Conservation (phyloP, 371 early-diverging fungal genomes). For the Apophysomyces variabilis region DNA sequence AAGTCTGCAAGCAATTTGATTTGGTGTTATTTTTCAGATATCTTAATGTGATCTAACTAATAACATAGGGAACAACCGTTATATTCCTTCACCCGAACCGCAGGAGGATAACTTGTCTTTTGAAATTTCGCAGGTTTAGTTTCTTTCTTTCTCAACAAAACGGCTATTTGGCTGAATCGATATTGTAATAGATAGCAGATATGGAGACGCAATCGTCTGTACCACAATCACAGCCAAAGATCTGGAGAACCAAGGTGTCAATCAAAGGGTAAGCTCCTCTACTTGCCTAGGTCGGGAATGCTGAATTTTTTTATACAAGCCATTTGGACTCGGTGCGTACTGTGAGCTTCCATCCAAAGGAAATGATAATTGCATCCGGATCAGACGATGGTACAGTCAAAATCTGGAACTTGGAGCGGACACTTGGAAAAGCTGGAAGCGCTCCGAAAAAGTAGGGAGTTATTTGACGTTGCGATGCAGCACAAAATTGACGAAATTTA, state of each 20-base stretch:
- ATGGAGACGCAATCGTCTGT: conserved; percentile 24
- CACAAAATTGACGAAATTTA: background rate
- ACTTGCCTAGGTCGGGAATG: background rate
- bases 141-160: conserved; percentile 1
- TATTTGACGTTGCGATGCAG: background rate
- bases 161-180: background rate
- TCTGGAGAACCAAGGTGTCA: conserved; percentile 66
- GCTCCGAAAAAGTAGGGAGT: conserved; percentile 39
- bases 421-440: conserved; percentile 41
- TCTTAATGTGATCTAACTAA: background rate
- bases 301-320: conserved; percentile 36
- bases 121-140: conserved; percentile 45
- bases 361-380: conserved; percentile 69
- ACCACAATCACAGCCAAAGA: conserved; percentile 37
- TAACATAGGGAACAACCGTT: conserved; percentile 16
- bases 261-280: conserved; percentile 56
- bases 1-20: conserved; percentile 5
- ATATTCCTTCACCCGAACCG: conserved; percentile 26
- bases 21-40: conserved; percentile 7
- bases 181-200: conserved; percentile 25
- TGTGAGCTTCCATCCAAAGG: conserved; percentile 69
- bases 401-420: conserved; percentile 68
- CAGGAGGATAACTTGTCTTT: conserved; percentile 45
- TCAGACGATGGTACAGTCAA: conserved; percentile 89
- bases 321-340: conserved; percentile 84